phyloP scores from a whole-genome alignment of 2,329 filamentous ascomycete genomes.

The Aspergillus sp. region DNA sequence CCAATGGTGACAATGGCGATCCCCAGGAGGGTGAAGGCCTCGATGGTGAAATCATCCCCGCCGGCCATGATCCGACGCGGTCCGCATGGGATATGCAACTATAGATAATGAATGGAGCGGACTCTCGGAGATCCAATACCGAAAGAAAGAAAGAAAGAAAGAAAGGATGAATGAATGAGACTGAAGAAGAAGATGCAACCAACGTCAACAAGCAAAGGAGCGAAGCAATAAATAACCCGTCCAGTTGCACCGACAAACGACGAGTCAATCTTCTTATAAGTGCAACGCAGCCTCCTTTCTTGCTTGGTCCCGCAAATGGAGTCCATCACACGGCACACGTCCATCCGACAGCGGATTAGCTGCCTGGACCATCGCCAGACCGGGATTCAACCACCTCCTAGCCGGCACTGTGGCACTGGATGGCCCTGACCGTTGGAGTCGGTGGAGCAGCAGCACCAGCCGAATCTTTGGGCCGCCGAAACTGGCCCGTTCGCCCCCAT shows the following conservation, averaged over 20 bases:
- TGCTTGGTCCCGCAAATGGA: not conserved
- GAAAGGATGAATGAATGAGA: too few relatives aligned
- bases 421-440: not conserved
- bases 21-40: conserved; percentile 52
- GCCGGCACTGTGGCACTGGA: not conserved
- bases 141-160: not conserved
- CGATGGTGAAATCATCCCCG: conserved; percentile 39
- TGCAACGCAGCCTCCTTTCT: not conserved
- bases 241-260: too few relatives aligned
- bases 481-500: not conserved
- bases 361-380: too few relatives aligned
- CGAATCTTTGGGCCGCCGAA: not conserved
- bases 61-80: conserved; percentile 7
- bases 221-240: too few relatives aligned
- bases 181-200: too few relatives aligned
- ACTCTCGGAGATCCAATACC: not conserved
- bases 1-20: conserved; percentile 51
- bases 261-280: not conserved
- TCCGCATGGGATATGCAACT: not conserved
- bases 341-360: not conserved
- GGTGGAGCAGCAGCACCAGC: not conserved
- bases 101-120: not conserved
- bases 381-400: not conserved
- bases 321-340: not conserved
- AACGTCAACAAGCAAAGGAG: too few relatives aligned